A percentile compares a stretch with the other conserved stretches of the same genome.
Evolutionary conservation across 768 basidiomycete species (phyloP).

Genomic region (Rhizopogon rudus): DNA sequence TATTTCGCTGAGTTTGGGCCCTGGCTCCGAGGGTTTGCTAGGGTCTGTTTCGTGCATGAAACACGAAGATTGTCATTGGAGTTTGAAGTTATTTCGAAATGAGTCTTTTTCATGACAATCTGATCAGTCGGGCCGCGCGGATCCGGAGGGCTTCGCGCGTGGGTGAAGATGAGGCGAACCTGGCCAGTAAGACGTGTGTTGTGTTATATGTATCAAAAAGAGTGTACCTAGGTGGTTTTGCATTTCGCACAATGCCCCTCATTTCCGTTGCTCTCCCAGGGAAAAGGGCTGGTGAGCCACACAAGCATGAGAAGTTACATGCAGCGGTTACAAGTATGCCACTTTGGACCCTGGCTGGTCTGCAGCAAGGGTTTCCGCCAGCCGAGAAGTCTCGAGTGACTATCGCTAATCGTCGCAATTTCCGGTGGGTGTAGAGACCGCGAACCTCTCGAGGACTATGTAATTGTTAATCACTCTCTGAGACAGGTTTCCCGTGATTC

Average conservation of each 20-base stretch:
- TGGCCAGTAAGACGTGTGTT: not conserved
- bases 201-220: not conserved
- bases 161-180: not conserved
- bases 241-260: not conserved
- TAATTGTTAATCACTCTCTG: not conserved
- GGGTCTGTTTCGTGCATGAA: not conserved
- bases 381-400: not conserved
- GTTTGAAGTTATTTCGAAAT: not conserved
- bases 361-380: not conserved
- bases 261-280: not conserved
- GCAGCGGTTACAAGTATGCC: not conserved
- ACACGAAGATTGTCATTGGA: not conserved
- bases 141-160: not conserved
- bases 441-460: not conserved
- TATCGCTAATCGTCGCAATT: not conserved
- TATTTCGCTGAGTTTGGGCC: not conserved
- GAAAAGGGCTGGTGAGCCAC: not conserved
- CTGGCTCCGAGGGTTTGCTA: not conserved
- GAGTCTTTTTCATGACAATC: not conserved
- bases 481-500: not conserved
- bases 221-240: not conserved
- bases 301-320: not conserved
- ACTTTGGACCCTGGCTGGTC: not conserved
- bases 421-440: too few species aligned
- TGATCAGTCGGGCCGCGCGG: not conserved